Base-by-base conservation (phyloP, 768 basidiomycete genomes). In the Porphyrellus cyaneotinctus region DNA sequence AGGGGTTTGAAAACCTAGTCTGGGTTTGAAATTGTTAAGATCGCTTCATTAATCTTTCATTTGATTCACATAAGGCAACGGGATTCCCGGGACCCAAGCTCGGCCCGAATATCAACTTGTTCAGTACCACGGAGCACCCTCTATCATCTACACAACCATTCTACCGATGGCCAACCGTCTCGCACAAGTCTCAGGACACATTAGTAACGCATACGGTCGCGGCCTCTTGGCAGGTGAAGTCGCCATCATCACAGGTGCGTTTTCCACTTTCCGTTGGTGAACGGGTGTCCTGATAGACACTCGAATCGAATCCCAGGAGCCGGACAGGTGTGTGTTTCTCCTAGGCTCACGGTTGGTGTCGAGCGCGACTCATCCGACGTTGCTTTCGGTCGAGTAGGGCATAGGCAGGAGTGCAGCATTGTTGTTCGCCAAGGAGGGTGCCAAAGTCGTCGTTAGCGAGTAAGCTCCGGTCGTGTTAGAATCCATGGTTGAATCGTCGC, bases 391-490 rank as follows among this genome's bases (percentile, higher is more conserved):
- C 11, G 15, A 38, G 24, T 17, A 92, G 83, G 91, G 90, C 57
- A 93, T 93, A 52, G 91, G 91, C 4, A 78, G 78, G 42, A 82
- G 84, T 28, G 76, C 80, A 35, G 91, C 91, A 2, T 71, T 91
- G 30, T 75, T 89, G 37, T 92, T 91, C 60, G 86, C 89, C 6
- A 83, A 83, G 56, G 91, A 93, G 65, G 91, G 91, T 17, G 90
- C 91, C 15, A 92, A 87, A 65, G 83, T 93, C 46, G 88, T 93
- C 58, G 84, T 87, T 46, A 83, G 84, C 78, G 91, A 93, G 85
- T 91, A 49, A 66, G 75, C 58, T 2, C 13, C 23, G 42, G n/a
- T 46, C 18, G 30, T 13, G 22, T 33, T n/a, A 43, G 41, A 18
- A 17, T 13, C 9, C 8, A 33, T 20, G n/a, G 11, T 7, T 43